Percentiles rank a stretch among this genome's conserved stretches.
These are phyloP conservation scores for Ophiosphaerella narmari DNA, from an alignment of 2,329 filamentous ascomycete species.

Conservation along the genomic window DNA sequence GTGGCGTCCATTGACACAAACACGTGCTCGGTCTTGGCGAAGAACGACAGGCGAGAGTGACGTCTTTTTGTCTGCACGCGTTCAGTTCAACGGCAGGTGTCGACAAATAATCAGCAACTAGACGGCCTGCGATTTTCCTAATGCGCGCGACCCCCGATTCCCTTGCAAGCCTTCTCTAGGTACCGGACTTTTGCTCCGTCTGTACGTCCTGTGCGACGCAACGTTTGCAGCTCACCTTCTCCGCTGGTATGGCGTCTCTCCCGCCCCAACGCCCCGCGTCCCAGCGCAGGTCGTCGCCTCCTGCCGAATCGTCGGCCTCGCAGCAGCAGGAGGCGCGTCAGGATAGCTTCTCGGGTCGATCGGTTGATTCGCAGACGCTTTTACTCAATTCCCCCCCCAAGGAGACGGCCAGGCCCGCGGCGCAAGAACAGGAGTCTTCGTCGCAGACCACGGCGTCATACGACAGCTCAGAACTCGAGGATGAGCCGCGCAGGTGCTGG, in stretches of 20 bases:
- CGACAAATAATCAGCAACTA: background rate
- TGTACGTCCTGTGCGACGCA: too few species aligned
- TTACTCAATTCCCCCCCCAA: conserved; percentile 46
- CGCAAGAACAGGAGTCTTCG: conserved; percentile 18
- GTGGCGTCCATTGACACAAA: background rate
- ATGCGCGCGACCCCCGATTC: background rate
- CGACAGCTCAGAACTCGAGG: conserved; percentile 22
- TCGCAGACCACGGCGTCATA: conserved; percentile 4
- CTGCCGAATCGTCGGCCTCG: conserved; percentile 20
- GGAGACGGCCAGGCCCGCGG: conserved; percentile 14
- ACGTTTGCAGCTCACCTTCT: too few species aligned
- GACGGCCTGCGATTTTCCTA: background rate
- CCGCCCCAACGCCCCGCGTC: conserved; percentile 44
- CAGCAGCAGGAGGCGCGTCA: conserved; percentile 32
- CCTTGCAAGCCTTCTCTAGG: background rate
- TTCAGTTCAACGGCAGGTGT: too few species aligned
- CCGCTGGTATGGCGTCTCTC: conserved; percentile 47
- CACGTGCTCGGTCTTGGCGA: conserved; percentile 22
- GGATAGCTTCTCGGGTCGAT: conserved; percentile 46
- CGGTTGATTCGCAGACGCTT: conserved; percentile 53
- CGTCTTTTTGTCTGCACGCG: conserved; percentile 12
- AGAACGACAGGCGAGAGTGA: conserved; percentile 14
- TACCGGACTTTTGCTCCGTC: too few species aligned
- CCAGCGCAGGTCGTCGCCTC: conserved; percentile 39
- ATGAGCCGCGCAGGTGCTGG: conserved; percentile 64